Conservation (phyloP, 2,329 filamentous ascomycete genomes). For the Neopestalotiopsis sp. region DNA sequence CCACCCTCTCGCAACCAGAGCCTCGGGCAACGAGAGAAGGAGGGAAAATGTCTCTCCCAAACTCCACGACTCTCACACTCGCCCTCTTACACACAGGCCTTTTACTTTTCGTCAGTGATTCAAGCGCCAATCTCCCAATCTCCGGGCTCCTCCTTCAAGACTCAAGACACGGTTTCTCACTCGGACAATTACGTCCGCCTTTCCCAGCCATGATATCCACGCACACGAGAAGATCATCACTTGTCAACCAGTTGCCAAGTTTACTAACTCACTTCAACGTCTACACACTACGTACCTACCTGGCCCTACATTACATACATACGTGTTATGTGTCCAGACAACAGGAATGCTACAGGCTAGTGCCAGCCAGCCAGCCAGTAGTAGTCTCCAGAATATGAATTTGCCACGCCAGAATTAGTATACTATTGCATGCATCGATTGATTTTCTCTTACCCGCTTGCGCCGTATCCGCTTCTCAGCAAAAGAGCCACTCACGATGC, state of each 20-base stretch:
- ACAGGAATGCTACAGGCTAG: background rate
- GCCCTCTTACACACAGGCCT: background rate
- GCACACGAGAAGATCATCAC: background rate
- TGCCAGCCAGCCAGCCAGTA: too few relatives aligned
- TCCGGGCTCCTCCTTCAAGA: background rate
- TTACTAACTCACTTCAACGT: background rate
- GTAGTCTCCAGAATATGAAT: background rate
- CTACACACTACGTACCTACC: too few relatives aligned
- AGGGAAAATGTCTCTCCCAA: conserved; percentile 6
- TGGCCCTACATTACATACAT: too few relatives aligned
- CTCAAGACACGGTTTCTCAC: background rate
- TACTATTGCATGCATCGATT: background rate
- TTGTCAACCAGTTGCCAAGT: conserved; percentile 1
- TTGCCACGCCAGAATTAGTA: conserved; percentile 2
- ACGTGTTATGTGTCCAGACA: background rate
- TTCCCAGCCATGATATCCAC: background rate
- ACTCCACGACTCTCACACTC: background rate
- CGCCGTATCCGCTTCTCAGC: background rate
- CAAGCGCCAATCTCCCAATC: background rate
- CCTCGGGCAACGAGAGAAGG: conserved; percentile 4
- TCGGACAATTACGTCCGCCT: conserved; percentile 2
- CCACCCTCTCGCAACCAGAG: conserved; percentile 9
- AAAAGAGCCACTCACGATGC: conserved; percentile 1
- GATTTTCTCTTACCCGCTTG: background rate
- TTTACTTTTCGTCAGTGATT: background rate